Evolutionary conservation across 129 eudicot species (phyloP).

Genomic region (Tanacetum coccineum): DNA sequence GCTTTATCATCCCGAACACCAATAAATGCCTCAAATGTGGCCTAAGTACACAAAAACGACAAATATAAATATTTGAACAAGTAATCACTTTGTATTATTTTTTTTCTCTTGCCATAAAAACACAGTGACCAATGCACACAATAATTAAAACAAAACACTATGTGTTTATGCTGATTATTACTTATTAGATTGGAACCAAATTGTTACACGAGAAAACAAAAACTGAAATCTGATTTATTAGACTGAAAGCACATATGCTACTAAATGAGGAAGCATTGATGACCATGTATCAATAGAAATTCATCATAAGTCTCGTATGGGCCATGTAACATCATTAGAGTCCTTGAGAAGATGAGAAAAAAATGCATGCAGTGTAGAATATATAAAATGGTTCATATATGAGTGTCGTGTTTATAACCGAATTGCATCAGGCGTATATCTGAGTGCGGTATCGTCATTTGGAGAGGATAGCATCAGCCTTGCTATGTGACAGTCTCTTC

Average conservation of each 20-base stretch:
- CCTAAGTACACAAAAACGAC: slow-evolving; percentile 38
- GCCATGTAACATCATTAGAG: slow-evolving; percentile 90
- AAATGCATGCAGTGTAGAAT: slow-evolving; percentile 9
- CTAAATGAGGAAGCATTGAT: slow-evolving; percentile 9
- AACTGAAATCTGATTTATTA: neutral
- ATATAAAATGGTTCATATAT: neutral
- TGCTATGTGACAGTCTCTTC: slow-evolving; percentile 75
- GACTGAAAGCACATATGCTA: neutral
- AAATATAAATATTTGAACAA: neutral
- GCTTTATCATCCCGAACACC: slow-evolving; percentile 91
- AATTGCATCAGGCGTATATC: slow-evolving; percentile 97
- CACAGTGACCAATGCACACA: neutral
- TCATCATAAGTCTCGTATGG: slow-evolving; percentile 98
- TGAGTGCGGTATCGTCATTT: slow-evolving; percentile 89
- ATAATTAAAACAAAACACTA: neutral
- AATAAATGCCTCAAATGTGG: slow-evolving; percentile 94
- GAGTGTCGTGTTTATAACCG: slow-evolving; percentile 42
- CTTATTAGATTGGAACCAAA: neutral
- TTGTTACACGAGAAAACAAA: neutral
- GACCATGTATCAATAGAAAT: slow-evolving; percentile 82
- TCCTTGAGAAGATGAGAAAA: slow-evolving; percentile 50
- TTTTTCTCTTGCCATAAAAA: slow-evolving; percentile 57
- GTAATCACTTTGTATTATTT: slow-evolving; percentile 89
- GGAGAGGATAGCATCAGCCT: slow-evolving; percentile 92
- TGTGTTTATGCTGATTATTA: neutral